phyloP scores from a whole-genome alignment of 805 yeast species.

The Myxozyma monticola region DNA sequence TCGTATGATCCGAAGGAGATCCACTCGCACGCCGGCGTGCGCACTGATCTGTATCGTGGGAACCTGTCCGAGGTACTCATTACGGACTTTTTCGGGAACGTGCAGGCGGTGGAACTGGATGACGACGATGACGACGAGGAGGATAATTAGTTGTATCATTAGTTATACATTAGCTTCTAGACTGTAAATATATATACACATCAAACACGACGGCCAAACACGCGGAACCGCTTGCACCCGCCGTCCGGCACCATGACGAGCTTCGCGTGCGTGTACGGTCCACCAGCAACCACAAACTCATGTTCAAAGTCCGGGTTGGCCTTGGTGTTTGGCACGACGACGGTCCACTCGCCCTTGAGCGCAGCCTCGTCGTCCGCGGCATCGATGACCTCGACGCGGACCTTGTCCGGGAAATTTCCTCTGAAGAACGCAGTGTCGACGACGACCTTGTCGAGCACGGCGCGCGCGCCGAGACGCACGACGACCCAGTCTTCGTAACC shows the following conservation, averaged over 20 bases:
- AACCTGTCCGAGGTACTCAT: slow-evolving; percentile 67
- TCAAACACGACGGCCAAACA: slow-evolving; percentile 54
- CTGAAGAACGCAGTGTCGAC: slow-evolving; percentile 92
- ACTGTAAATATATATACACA: too few species aligned
- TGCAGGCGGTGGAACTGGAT: slow-evolving; percentile 31
- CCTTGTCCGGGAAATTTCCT: slow-evolving; percentile 89
- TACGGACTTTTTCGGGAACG: slow-evolving; percentile 85
- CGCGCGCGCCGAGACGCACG: slow-evolving; percentile 72
- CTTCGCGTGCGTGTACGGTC: slow-evolving; percentile 64
- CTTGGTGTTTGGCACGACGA: slow-evolving; percentile 64
- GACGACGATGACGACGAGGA: slow-evolving; percentile 19
- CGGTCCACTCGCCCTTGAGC: slow-evolving; percentile 57
- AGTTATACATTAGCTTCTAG: not conserved
- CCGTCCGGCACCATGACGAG: slow-evolving; percentile 93
- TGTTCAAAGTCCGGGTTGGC: slow-evolving; percentile 88
- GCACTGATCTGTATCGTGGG: slow-evolving; percentile 73
- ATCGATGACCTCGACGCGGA: slow-evolving; percentile 64
- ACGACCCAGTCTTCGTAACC: slow-evolving; percentile 93
- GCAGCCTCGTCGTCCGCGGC: slow-evolving; percentile 40
- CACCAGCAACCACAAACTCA: slow-evolving; percentile 42
- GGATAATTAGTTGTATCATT: not conserved
- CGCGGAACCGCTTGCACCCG: slow-evolving; percentile 88
- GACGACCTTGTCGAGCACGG: slow-evolving; percentile 54
- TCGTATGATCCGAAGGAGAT: slow-evolving; percentile 81
- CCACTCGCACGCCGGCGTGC: slow-evolving; percentile 91